These are phyloP conservation scores for Iberis amara DNA, from an alignment of 441 rosid species.

Conservation along the genomic window DNA sequence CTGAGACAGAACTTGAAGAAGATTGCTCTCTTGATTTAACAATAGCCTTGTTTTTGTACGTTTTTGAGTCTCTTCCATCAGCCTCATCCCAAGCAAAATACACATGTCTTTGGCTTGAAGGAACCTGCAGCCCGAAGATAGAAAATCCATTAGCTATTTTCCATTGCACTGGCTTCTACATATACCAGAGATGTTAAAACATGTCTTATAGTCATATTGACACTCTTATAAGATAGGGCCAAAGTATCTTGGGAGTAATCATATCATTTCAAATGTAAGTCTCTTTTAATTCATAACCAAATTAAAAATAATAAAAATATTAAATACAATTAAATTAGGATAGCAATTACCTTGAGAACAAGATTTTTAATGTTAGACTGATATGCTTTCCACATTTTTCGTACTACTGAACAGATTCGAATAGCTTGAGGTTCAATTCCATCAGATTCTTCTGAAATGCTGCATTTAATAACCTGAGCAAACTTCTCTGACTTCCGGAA, in stretches of 20 bases:
- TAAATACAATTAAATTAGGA: background rate
- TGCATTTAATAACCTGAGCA: constrained; percentile 84
- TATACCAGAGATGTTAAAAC: background rate
- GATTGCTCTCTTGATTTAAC: constrained; percentile 58
- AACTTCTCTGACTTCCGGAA: constrained; percentile 85
- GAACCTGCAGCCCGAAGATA: constrained; percentile 52
- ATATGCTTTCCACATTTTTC: constrained; percentile 79
- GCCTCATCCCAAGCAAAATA: constrained; percentile 71
- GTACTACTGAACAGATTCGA: constrained; percentile 72
- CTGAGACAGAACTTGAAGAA: constrained; percentile 46
- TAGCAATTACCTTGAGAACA: constrained; percentile 56
- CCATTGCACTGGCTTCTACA: too few species aligned
- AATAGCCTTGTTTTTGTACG: constrained; percentile 44
- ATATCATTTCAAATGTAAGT: background rate
- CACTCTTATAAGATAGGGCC: background rate
- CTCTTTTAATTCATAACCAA: constrained; percentile 5
- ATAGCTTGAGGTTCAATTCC: constrained; percentile 72
- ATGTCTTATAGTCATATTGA: background rate
- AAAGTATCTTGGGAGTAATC: background rate
- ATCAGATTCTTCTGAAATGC: constrained; percentile 49
- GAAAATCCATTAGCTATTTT: constrained; percentile 5
- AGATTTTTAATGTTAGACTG: constrained; percentile 54
- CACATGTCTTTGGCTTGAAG: constrained; percentile 83
- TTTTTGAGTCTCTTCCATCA: constrained; percentile 41
- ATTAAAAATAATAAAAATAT: background rate